These are phyloP conservation scores for Phytophthora citricola DNA, from an alignment of 352 stramenopile genomes.

Conservation along the genomic window DNA sequence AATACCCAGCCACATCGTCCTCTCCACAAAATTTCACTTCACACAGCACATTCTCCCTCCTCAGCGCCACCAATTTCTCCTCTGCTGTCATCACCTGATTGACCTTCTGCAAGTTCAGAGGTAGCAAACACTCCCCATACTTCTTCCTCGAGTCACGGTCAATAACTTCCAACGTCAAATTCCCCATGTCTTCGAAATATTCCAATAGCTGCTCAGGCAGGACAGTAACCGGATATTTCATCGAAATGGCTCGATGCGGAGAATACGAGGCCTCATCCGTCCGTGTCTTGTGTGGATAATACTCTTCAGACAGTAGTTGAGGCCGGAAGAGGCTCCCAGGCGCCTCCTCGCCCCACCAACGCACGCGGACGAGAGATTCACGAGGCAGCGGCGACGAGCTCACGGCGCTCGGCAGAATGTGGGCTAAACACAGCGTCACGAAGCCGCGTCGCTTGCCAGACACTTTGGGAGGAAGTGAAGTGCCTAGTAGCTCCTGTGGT, in stretches of 20 bases:
- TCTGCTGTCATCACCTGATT: constrained; percentile 20
- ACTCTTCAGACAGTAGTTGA: constrained; percentile 11
- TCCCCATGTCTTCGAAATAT: constrained; percentile 66
- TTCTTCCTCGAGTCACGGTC: constrained; percentile 52
- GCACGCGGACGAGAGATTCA: constrained; percentile 53
- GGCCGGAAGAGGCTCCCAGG: constrained; percentile 59
- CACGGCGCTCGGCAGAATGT: constrained; percentile 46
- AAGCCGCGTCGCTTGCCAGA: constrained; percentile 26
- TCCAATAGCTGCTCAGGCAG: constrained; percentile 44
- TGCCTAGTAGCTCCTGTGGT: constrained; percentile 44
- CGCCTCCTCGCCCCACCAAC: constrained; percentile 66
- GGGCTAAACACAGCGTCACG: constrained; percentile 50
- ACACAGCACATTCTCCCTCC: constrained; percentile 41
- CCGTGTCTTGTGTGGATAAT: background rate
- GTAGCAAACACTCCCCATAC: constrained; percentile 42
- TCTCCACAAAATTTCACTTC: constrained; percentile 38
- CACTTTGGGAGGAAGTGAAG: constrained; percentile 52
- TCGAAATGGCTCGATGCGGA: constrained; percentile 36
- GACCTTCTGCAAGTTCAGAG: constrained; percentile 17
- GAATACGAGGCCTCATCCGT: constrained; percentile 6
- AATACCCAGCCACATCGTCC: constrained; percentile 34
- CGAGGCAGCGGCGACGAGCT: constrained; percentile 36
- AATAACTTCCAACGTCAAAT: constrained; percentile 70
- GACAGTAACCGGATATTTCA: constrained; percentile 57
- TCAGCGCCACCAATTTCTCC: constrained; percentile 38